phyloP scores from a whole-genome alignment of 805 yeast species.

The Candida parachauliodes region DNA sequence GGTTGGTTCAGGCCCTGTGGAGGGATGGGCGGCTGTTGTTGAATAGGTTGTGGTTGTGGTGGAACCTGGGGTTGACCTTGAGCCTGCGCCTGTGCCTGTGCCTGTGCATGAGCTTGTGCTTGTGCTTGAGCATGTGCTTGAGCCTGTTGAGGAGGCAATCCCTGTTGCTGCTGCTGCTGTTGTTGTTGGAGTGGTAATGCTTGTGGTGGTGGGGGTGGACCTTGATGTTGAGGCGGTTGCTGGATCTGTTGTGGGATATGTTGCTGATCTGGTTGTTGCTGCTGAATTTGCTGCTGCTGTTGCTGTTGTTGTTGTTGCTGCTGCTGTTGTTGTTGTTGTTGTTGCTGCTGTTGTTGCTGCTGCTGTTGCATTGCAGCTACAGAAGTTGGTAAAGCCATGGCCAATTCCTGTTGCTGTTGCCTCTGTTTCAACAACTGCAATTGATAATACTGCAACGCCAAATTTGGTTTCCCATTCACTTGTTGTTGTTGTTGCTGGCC shows the following conservation, averaged over 20 bases:
- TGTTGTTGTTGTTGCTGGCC: neutral
- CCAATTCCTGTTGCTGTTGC: conserved; percentile 44
- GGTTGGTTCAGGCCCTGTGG: conserved; percentile 3
- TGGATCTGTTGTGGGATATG: neutral
- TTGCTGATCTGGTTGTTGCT: conserved; percentile 9
- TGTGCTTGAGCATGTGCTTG: conserved; percentile 18
- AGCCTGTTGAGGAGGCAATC: conserved; percentile 16
- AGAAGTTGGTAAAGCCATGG: conserved; percentile 25
- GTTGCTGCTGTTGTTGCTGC: conserved; percentile 6
- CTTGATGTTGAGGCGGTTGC: conserved; percentile 5
- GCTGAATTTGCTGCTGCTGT: conserved; percentile 10
- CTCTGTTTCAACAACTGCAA: conserved; percentile 56
- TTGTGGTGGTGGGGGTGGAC: conserved; percentile 3
- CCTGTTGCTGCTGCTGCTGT: conserved; percentile 11
- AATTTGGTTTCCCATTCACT: conserved; percentile 4
- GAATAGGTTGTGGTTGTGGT: conserved; percentile 9
- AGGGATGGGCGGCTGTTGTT: conserved; percentile 7
- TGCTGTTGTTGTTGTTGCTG: conserved; percentile 10
- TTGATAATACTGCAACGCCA: conserved; percentile 52
- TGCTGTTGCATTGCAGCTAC: neutral
- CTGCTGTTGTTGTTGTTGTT: conserved; percentile 5
- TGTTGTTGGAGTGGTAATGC: conserved; percentile 3
- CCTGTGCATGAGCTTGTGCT: conserved; percentile 21
- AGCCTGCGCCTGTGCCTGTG: conserved; percentile 13
- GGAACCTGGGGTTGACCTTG: neutral